Evolutionary conservation across 768 basidiomycete genomes (phyloP).

Genomic region (Cytidiella melzeri): DNA sequence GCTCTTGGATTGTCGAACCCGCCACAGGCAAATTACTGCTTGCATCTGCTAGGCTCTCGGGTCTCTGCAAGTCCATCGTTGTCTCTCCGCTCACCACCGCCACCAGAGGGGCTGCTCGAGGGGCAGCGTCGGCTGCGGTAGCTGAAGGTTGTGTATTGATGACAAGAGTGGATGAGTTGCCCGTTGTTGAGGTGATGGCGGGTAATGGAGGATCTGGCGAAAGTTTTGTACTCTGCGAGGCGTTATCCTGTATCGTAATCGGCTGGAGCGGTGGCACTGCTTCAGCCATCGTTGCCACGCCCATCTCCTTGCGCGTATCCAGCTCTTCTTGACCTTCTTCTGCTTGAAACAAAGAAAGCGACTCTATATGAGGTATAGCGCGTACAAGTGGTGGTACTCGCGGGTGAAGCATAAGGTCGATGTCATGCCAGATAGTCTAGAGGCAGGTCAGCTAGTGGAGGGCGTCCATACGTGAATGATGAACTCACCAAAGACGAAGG

Average conservation of each 20-base stretch:
- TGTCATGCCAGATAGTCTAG: conserved; percentile 22
- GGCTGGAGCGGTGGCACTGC: neutral
- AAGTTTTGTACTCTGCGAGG: too few relatives aligned
- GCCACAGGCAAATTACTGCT: too few relatives aligned
- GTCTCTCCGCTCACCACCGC: neutral
- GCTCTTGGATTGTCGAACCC: neutral
- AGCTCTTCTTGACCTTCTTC: conserved; percentile 65
- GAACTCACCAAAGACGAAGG: neutral
- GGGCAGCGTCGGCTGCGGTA: neutral
- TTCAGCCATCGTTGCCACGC: conserved; percentile 24
- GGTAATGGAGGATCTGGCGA: too few relatives aligned
- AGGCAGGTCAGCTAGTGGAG: too few relatives aligned
- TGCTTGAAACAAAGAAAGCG: conserved; percentile 50
- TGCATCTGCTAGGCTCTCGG: too few relatives aligned
- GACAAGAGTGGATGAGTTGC: too few relatives aligned
- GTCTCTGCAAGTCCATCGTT: too few relatives aligned
- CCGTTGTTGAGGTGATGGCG: too few relatives aligned
- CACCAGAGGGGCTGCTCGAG: neutral
- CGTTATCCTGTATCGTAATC: neutral
- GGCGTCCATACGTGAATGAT: neutral
- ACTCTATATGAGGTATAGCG: conserved; percentile 56
- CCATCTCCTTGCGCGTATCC: conserved; percentile 37
- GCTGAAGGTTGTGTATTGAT: too few relatives aligned
- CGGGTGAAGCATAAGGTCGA: conserved; percentile 72
- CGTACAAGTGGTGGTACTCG: conserved; percentile 72